phyloP scores from a whole-genome alignment of 2,329 filamentous ascomycete genomes.

The Epichloe coenophiala region DNA sequence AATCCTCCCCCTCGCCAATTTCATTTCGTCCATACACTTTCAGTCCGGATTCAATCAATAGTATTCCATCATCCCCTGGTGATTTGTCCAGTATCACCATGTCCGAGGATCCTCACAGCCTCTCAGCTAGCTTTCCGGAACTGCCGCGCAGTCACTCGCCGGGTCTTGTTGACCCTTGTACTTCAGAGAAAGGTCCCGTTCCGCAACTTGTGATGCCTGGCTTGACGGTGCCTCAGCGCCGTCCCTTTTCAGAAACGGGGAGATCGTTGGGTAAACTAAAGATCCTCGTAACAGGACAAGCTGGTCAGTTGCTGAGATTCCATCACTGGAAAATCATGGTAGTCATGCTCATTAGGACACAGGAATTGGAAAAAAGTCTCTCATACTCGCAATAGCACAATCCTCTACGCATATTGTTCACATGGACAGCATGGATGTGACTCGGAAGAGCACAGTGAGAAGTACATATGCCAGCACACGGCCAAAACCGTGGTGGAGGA shows the following conservation, averaged over 20 bases:
- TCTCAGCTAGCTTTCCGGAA: conserved; percentile 10
- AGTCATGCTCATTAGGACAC: background rate
- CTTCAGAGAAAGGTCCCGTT: conserved; percentile 15
- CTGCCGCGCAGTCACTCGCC: conserved; percentile 9
- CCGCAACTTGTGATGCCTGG: conserved; percentile 97
- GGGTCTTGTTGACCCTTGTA: conserved; percentile 8
- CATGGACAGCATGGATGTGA: conserved; percentile 51
- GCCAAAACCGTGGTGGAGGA: conserved; percentile 83
- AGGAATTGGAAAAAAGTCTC: conserved; percentile 85
- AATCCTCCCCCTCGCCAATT: conserved; percentile 14
- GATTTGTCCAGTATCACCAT: conserved; percentile 35
- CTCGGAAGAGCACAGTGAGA: conserved; percentile 26
- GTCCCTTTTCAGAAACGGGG: conserved; percentile 81
- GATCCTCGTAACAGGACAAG: conserved; percentile 70
- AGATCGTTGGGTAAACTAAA: conserved; percentile 77
- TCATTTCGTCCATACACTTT: conserved; percentile 15
- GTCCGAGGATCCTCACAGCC: conserved; percentile 17
- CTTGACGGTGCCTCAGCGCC: conserved; percentile 74
- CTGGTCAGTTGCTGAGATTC: conserved; percentile 35
- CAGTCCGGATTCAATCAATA: conserved; percentile 22
- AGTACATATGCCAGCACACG: conserved; percentile 71
- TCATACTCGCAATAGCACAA: conserved; percentile 81
- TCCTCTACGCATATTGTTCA: conserved; percentile 86
- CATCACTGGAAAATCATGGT: background rate
- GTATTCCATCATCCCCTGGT: conserved; percentile 36